Evolutionary conservation across 768 basidiomycete genomes (phyloP), one percentile per base, ranked within the genome.

Genomic region (Russula ochroleuca): DNA sequence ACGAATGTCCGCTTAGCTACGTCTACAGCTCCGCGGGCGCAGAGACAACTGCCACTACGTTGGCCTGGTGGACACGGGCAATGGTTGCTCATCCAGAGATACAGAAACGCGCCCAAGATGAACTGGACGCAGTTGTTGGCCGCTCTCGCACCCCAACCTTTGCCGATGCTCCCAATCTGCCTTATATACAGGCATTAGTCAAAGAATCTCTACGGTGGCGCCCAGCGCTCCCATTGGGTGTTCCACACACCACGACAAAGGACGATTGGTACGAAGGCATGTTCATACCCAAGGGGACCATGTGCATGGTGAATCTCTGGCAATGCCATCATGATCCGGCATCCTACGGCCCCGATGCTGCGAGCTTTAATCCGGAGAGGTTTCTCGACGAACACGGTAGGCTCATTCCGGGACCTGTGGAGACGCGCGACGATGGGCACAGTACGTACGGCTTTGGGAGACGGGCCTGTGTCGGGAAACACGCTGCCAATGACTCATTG

Each of bases 221-320:
- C 14, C 63, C 63, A 8, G 9, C 40, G 0, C 19, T 56, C 14
- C 47, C 59, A 35, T 6, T 61, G n/a, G 35, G 45, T 19, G 0
- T 61, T 35, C 54, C 59, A 19, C 62, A 51, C 23, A 47, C n/a
- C 58, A 33, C 61, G 55, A 56, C 61, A 60, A 51, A 64, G 58
- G 74, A 75, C 56, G 70, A 72, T 52, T 66, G 50, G 51, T 75
- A 73, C 51, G 65, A 67, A 49, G 71, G 65, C 15, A 58, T 61
- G 50, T 64, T 70, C 57, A 76, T 78, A 14, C 76, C 77, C 0
- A 73, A 70, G 40, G 76, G 75, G 19, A 74, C 75, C 4, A 68
- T 73, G 1, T 68, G 76, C 33, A 41, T 75, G 38, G 66, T 67
- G 5, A 75, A 75, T 50, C n/a, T 65, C 25, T 65, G 68, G 64